Conservation (phyloP, 768 basidiomycete genomes). For the Leccinum barrowsii region DNA sequence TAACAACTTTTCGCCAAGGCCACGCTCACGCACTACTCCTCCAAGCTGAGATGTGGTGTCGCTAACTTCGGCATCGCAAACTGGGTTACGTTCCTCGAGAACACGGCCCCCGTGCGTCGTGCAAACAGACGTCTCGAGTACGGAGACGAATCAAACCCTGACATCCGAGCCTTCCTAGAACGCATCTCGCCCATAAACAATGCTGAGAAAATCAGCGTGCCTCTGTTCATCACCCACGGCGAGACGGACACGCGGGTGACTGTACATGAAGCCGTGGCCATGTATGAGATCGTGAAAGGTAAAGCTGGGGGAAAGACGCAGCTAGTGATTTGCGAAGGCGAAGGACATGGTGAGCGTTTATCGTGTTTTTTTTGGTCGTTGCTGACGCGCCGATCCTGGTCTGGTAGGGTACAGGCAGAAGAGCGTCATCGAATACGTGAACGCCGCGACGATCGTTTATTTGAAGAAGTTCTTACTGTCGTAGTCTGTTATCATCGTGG, state of each 20-base stretch:
- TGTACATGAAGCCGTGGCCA: slow-evolving; percentile 36
- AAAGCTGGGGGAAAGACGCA: slow-evolving; percentile 29
- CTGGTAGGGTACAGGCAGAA: slow-evolving; percentile 40
- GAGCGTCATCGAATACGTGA: slow-evolving; percentile 41
- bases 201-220: slow-evolving; percentile 34
- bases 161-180: slow-evolving; percentile 36
- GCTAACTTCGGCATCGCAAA: slow-evolving; percentile 40
- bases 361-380: neutral
- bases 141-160: slow-evolving; percentile 38
- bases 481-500: slow-evolving; percentile 4
- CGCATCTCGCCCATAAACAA: slow-evolving; percentile 39
- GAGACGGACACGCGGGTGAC: slow-evolving; percentile 40
- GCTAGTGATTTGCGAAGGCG: slow-evolving; percentile 38
- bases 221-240: slow-evolving; percentile 40
- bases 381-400: slow-evolving; percentile 1
- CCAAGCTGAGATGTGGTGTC: slow-evolving; percentile 38
- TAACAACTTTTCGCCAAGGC: slow-evolving; percentile 28
- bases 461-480: slow-evolving; percentile 34
- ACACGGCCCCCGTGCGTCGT: slow-evolving; percentile 36
- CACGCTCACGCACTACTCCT: slow-evolving; percentile 39
- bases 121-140: slow-evolving; percentile 37
- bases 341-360: slow-evolving; percentile 38
- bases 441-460: slow-evolving; percentile 38
- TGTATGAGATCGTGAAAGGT: slow-evolving; percentile 34
- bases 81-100: slow-evolving; percentile 41